phyloP scores from a whole-genome alignment of 352 stramenopile species.

The Thalassiosira hispida region DNA sequence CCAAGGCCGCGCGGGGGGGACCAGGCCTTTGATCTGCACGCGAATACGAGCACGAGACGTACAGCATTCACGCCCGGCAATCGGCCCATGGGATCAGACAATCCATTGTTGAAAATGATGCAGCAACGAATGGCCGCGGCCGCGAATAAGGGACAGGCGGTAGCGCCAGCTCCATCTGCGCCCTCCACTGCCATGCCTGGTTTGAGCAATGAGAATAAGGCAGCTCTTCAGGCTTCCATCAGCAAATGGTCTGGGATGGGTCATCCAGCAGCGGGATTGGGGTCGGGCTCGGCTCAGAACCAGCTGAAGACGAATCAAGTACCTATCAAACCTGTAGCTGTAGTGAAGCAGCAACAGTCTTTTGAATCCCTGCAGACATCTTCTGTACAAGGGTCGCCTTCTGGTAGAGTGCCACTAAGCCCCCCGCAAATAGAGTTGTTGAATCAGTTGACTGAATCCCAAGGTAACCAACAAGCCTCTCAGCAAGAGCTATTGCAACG shows the following conservation, averaged over 20 bases:
- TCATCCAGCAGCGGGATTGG: not conserved
- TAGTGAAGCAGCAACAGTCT: not conserved
- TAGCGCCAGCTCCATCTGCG: not conserved
- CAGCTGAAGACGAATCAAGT: no score
- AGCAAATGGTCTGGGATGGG: conserved; percentile 43
- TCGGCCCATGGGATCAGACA: conserved; percentile 2
- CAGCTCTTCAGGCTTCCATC: conserved; percentile 43
- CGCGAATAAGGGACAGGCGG: not conserved
- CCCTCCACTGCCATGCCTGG: not conserved
- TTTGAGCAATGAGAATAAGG: not conserved
- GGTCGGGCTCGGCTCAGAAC: not conserved
- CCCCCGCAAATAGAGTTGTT: conserved; percentile 7
- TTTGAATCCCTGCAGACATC: not conserved
- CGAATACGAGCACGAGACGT: no score
- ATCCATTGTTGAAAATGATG: conserved; percentile 53
- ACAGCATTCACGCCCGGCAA: no score
- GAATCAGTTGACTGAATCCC: conserved; percentile 17
- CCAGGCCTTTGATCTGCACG: no score
- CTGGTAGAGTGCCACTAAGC: conserved; percentile 11
- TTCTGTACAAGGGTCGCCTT: conserved; percentile 1
- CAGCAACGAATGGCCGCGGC: conserved; percentile 37
- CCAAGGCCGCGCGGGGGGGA: not conserved
- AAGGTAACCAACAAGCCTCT: not conserved
- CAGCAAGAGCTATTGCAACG: not conserved
- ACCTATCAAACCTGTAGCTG: not conserved